Base-by-base conservation (phyloP, 2,329 filamentous ascomycete species). In the Emericellopsis atlantica region DNA sequence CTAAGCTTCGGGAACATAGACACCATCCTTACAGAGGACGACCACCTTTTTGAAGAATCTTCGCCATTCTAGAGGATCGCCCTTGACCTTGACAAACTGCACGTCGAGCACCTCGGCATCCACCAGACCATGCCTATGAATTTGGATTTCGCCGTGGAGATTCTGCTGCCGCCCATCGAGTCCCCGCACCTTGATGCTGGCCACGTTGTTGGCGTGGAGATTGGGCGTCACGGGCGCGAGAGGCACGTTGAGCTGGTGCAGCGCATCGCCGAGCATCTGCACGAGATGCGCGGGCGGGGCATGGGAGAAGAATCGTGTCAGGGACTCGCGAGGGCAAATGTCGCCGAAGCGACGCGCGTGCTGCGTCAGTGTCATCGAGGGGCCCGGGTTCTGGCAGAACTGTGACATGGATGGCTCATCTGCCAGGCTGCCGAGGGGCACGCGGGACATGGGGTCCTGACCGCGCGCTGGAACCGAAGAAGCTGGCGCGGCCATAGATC, bases 21-120 rank as follows among this genome's bases (percentile, higher is more conserved):
- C 81, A 8, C 79, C 87, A 55, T 95, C 87, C 55, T 85, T 85
- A 63, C 89, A 93, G 45, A 90, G 68, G 47, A 93, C 70, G 24
- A 85, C 85, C n/a, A 95, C 76, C 60, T 87, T 89, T 65, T 98
- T 98, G 70, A 98, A 98, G 57, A 98, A 87, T 29, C 92, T 71
- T 45, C 92, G 76, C 92, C 93, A 98, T 65, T 96, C 90, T 39
- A 98, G 64, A 5, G 92, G 92, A 65, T 98, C 92, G 6, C 92
- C 92, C 65, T 95, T 95, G 41, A 85, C 74, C 65, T 98, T 98
- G 49, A 93, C 76, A 56, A 98, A 96, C 40, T 87, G 74, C 23
- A 95, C 84, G 58, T 95, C 89, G 21, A 89, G 71, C 26, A 90
- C 61, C 45, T 84, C 81, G 9, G 65, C 65, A 41, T 70, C 67